Evolutionary conservation across 1,284 basidiomycete genomes (phyloP), one percentile per base, ranked within the genome.

Genomic region (Cryptococcus sp.): DNA sequence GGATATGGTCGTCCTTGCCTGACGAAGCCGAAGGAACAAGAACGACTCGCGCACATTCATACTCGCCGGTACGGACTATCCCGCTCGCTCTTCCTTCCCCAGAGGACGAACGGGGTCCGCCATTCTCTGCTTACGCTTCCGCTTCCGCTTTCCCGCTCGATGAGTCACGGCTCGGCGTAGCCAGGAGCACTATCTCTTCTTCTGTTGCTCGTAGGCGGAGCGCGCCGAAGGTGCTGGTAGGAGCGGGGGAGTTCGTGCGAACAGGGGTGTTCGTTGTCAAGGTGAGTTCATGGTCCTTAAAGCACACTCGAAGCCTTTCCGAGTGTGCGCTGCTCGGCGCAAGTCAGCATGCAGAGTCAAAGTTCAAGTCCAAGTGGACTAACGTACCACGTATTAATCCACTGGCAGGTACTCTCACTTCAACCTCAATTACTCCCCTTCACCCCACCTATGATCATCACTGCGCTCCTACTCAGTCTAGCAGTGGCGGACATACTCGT

Each of bases 41-140:
- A 8, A 35, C 30, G 30, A 8, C 30, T 10, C 30, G 30, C 4
- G 30, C 30, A 35, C 30, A 35, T 35, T 45, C 51, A 3, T 27
- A 50, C 39, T 60, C 58, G 10, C 58, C 58, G 1, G 58, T 65
- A 0, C 54, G 60, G 25, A 39, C 62, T 1, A 50, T 68, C 1
- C 53, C 42, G 5, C 42, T 45, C 6, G 63, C 69, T 3, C 57
- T 67, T 17, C 65, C 67, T 3, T 63, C 65, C 6, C 60, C 66
- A 0, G 22, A 59, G 47, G 39, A 41, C 45, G 45, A 51, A 35
- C 30, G 30, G 13, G 30, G 30, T 35, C 30, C 30, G 13, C 30
- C 30, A 10, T 13, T 35, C 30, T 35, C 30, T 30, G 27, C 27
- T 10, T n/a, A n/a, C n/a, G 17, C 19, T 15, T 47, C 45, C 11